phyloP scores from a whole-genome alignment of 352 stramenopile genomes.

The Phytophthora citricola region DNA sequence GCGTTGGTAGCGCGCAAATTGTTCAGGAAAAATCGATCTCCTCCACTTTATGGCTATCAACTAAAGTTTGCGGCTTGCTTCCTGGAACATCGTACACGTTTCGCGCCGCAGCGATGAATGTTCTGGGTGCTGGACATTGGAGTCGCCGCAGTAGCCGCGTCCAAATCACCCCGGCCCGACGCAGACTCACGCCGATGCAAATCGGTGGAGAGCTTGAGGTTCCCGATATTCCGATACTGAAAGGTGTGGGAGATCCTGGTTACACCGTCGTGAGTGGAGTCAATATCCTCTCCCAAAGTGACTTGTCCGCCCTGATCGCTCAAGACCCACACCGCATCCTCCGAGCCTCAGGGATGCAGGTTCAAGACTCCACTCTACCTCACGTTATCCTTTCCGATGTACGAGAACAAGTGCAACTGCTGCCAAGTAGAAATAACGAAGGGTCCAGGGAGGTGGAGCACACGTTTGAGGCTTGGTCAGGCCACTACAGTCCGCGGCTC shows the following conservation, averaged over 20 bases:
- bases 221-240: slow-evolving; percentile 45
- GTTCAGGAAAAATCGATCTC: slow-evolving; percentile 17
- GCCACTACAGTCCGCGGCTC: slow-evolving; percentile 66
- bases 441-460: slow-evolving; percentile 12
- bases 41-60: slow-evolving; percentile 39
- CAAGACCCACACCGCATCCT: slow-evolving; percentile 35
- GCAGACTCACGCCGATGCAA: slow-evolving; percentile 14
- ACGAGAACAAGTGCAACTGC: slow-evolving; percentile 45
- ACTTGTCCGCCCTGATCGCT: slow-evolving; percentile 30
- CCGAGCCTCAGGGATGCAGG: slow-evolving; percentile 24
- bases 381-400: slow-evolving; percentile 69
- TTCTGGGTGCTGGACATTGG: slow-evolving; percentile 60
- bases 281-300: slow-evolving; percentile 35
- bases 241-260: slow-evolving; percentile 53
- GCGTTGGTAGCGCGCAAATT: slow-evolving; percentile 15
- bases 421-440: slow-evolving; percentile 22
- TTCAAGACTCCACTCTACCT: slow-evolving; percentile 29
- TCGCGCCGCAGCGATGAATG: slow-evolving; percentile 72
- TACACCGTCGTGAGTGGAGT: slow-evolving; percentile 42
- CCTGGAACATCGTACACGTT: slow-evolving; percentile 52
- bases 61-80: slow-evolving; percentile 57
- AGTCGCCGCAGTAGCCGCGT: slow-evolving; percentile 50
- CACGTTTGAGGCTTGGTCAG: slow-evolving; percentile 64
- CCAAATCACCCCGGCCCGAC: slow-evolving; percentile 1
- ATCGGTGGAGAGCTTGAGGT: slow-evolving; percentile 4